These are phyloP conservation scores for Cercospora sp. DNA, from an alignment of 2,329 filamentous ascomycete species.

Conservation along the genomic window DNA sequence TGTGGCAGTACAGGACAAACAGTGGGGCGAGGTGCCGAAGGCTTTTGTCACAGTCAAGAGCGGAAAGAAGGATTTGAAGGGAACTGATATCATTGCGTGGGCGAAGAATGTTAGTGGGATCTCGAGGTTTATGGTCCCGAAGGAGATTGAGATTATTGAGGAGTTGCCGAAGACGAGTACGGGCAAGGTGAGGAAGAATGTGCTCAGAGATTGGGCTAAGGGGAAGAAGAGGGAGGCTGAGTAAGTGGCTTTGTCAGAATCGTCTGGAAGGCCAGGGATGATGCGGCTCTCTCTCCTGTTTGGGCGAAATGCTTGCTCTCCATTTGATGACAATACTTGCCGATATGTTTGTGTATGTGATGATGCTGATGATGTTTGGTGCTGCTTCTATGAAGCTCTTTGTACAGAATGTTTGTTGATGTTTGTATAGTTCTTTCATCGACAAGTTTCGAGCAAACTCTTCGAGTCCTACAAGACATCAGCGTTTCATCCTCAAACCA, in stretches of 20 bases:
- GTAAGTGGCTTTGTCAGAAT: background rate
- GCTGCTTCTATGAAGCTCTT: background rate
- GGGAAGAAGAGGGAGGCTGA: conserved; percentile 38
- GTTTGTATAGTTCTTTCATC: background rate
- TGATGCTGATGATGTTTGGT: background rate
- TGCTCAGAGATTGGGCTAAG: conserved; percentile 82
- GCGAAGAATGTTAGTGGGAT: conserved; percentile 78
- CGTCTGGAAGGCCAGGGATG: background rate
- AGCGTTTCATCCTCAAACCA: background rate
- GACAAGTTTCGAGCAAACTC: background rate
- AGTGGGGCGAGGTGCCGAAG: conserved; percentile 96
- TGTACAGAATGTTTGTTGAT: background rate
- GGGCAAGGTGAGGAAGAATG: conserved; percentile 94
- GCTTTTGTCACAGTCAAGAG: conserved; percentile 82
- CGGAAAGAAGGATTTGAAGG: conserved; percentile 54
- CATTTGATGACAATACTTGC: background rate
- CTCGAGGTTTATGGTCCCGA: conserved; percentile 83
- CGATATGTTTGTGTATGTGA: background rate
- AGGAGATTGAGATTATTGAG: conserved; percentile 72
- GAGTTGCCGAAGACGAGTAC: conserved; percentile 97
- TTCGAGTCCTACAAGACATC: background rate
- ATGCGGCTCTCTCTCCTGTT: background rate
- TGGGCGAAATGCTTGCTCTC: background rate
- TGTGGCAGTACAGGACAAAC: conserved; percentile 79
- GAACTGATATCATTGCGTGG: conserved; percentile 79